Base-by-base conservation (phyloP, 1,284 basidiomycete species). In the Papiliotrema fonsecae region DNA sequence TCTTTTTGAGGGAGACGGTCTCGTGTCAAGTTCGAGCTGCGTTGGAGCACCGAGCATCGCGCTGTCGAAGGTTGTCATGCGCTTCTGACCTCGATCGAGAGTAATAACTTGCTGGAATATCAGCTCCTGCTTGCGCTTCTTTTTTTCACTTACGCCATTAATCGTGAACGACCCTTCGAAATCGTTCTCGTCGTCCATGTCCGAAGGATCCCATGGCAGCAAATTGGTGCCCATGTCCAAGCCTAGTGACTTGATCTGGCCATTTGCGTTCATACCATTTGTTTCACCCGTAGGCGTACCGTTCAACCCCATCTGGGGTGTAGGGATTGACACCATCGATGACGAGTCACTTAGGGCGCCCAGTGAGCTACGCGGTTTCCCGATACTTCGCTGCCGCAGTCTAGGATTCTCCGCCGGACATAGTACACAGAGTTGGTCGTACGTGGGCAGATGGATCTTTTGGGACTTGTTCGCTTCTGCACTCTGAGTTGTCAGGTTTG, bases 391-490 rank as follows among this genome's bases (percentile, higher is more conserved):
- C 18, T 21, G 26, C 18, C 34, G 51, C 46, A 42, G 38, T 43
- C 51, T 52, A 41, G 11, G 19, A n/a, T 25, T 42, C 11, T 58
- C 57, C 14, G 32, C 39, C 1, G 61, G 49, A 46, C 68, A 70
- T 3, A 70, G 53, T 0, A 64, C 39, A 2, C 55, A 51, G 3
- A 70, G 52, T 4, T 56, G 50, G 35, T 69, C 62, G 51, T 57
- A 70, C 25, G 51, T 60, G 9, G 67, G 65, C 14, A 70, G 46
- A 34, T 66, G 58, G 35, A 70, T 65, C 50, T 65, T 65, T 32
- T 58, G 60, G 30, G 55, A 57, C 50, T 66, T 69, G 46, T 59
- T 55, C 2, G 57, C 55, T 16, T 67, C 64, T 16, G 54, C 4
- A 19, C 18, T 47, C 36, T 47, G 32, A 11, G 27, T 6, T 45